Evolutionary conservation across 352 stramenopile species (phyloP), one percentile per base, ranked within the genome.

Genomic region (Globisporangium recalcitrans): DNA sequence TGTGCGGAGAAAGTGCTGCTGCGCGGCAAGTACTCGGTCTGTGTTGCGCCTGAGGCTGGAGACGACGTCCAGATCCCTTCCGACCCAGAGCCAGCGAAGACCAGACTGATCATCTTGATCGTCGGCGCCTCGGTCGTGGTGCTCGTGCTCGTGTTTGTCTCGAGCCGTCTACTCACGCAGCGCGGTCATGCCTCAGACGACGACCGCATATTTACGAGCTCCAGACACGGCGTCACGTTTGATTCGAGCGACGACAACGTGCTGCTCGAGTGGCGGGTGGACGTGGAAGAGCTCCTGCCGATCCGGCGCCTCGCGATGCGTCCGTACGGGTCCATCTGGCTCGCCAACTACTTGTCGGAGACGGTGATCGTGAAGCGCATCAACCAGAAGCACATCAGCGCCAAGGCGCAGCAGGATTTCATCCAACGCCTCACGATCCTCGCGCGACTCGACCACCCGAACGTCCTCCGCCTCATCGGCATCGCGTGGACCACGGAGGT

Each of bases 381-480:
- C 61, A 61, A 67, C 34, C 61, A 67, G 32, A 67, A 67, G 61
- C 61, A 60, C 29, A 67, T 67, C 53, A 67, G 61, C 21, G 61
- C 61, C 1, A 44, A 51, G 5, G 61, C 44, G 66, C 65, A 36
- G 24, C 56, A 8, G 53, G 59, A 9, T 62, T 94, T 96, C 60
- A 58, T 90, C 13, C 71, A 75, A 13, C 84, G 93, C 31, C 87
- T 96, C 52, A 75, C 76, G 36, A 78, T 91, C 52, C 67, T 93
- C 22, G 77, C 68, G 1, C 69, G 70, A 0, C 53, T 95, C 16
- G 70, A 74, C 11, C 86, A 96, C 44, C 78, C 82, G 7, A 90
- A 90, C 57, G 91, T 96, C 22, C 65, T 95, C 16, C 68, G 79
- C 21, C 88, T 96, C 44, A 66, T 93, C n/a, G 88, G 88, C 7